phyloP scores from a whole-genome alignment of 106 monocot genomes.

The Xerophyta viscosa region DNA sequence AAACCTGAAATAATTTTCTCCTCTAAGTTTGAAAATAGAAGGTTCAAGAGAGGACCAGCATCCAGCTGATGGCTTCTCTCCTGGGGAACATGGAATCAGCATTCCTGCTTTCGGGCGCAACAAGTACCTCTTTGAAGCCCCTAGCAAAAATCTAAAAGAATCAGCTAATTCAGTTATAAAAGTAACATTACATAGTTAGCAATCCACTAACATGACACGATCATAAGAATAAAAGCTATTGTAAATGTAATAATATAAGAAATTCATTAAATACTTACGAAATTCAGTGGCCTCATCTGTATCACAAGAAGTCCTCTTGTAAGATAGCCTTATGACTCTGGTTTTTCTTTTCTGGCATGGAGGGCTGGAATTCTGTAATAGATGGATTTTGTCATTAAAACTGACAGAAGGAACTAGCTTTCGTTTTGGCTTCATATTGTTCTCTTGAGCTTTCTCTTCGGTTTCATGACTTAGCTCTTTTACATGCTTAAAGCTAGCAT shows the following conservation, averaged over 20 bases:
- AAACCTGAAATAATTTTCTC: conserved; percentile 83
- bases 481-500: conserved; percentile 25
- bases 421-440: conserved; percentile 6
- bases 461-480: conserved; percentile 15
- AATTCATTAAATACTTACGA: conserved; percentile 68
- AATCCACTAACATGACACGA: no score
- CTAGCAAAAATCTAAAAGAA: no score
- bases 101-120: conserved; percentile 62
- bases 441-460: conserved; percentile 21
- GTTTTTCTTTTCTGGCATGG: conserved; percentile 41
- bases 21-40: conserved; percentile 82
- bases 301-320: conserved; percentile 66
- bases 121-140: conserved; percentile 68
- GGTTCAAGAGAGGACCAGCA: conserved; percentile 80
- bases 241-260: no score
- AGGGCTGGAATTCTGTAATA: conserved; percentile 16
- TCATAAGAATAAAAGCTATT: no score
- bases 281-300: conserved; percentile 59
- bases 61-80: conserved; percentile 39
- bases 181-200: no score
- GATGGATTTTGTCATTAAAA: conserved; percentile 72
- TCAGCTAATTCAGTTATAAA: no score
- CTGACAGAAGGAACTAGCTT: conserved; percentile 54
- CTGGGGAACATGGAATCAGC: conserved; percentile 41
- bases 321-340: conserved; percentile 68